Conservation (phyloP, 352 stramenopile genomes). For the Phytophthora tubulina region DNA sequence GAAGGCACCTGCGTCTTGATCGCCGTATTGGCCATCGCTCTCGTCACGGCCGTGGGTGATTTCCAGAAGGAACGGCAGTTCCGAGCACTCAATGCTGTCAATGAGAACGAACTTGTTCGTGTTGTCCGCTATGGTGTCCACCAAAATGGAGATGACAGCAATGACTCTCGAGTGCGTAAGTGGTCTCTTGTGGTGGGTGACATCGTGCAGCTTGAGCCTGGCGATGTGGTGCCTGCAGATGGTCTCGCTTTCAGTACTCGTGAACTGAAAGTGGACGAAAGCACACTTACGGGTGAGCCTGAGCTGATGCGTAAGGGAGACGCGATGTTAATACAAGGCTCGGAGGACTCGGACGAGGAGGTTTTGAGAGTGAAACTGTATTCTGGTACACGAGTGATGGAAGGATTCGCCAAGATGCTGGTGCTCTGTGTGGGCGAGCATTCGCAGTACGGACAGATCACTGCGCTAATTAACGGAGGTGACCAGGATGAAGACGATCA, state of each 20-base stretch:
- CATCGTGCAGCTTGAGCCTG: slow-evolving; percentile 73
- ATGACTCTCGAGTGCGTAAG: slow-evolving; percentile 56
- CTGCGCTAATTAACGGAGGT: slow-evolving; percentile 60
- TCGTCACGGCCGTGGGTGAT: slow-evolving; percentile 89
- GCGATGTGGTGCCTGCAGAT: slow-evolving; percentile 90
- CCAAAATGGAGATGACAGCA: slow-evolving; percentile 7
- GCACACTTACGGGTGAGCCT: slow-evolving; percentile 88
- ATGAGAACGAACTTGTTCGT: slow-evolving; percentile 75
- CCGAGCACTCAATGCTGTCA: slow-evolving; percentile 75
- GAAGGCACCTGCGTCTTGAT: slow-evolving; percentile 75
- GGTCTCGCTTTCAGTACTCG: slow-evolving; percentile 80
- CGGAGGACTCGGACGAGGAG: neutral
- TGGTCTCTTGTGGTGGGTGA: slow-evolving; percentile 89
- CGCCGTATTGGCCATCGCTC: slow-evolving; percentile 90
- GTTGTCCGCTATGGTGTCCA: slow-evolving; percentile 54
- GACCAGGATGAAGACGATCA: slow-evolving; percentile 18
- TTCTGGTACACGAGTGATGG: slow-evolving; percentile 91
- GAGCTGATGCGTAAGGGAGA: slow-evolving; percentile 79
- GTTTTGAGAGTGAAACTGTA: slow-evolving; percentile 53
- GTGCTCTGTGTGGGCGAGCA: slow-evolving; percentile 91
- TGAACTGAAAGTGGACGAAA: slow-evolving; percentile 89
- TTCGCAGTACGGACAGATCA: slow-evolving; percentile 91
- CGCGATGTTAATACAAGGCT: slow-evolving; percentile 57
- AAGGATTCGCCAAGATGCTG: slow-evolving; percentile 90
- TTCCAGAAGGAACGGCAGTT: slow-evolving; percentile 93